phyloP scores from a whole-genome alignment of 2,329 filamentous ascomycete genomes.

The Epichloe uncinata region DNA sequence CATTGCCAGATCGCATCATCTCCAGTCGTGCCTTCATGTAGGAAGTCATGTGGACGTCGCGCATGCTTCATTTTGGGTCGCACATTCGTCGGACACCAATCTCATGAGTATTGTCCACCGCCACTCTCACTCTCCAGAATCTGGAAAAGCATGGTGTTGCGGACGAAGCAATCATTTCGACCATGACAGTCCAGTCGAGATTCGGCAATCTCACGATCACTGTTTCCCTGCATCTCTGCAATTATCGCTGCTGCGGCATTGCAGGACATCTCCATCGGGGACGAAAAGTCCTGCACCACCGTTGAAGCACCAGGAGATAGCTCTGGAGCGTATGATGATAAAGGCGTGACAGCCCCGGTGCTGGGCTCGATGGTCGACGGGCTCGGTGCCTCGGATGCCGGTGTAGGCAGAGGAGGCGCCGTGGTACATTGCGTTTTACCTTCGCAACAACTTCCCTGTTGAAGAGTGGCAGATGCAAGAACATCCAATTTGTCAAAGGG shows the following conservation, averaged over 20 bases:
- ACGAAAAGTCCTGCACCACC: slow-evolving; percentile 8
- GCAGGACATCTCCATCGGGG: slow-evolving; percentile 22
- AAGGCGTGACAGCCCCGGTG: slow-evolving; percentile 11
- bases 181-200: slow-evolving; percentile 17
- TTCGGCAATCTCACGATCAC: slow-evolving; percentile 14
- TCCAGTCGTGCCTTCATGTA: not conserved
- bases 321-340: slow-evolving; percentile 6
- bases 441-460: slow-evolving; percentile 14
- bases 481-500: slow-evolving; percentile 24
- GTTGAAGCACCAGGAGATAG: slow-evolving; percentile 7
- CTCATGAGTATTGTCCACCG: slow-evolving; percentile 3
- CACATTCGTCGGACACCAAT: not conserved
- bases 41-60: too few species aligned
- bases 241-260: slow-evolving; percentile 23
- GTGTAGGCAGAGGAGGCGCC: slow-evolving; percentile 8
- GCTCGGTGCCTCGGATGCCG: slow-evolving; percentile 12
- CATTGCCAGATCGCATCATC: too few species aligned
- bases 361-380: slow-evolving; percentile 10
- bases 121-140: slow-evolving; percentile 16
- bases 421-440: slow-evolving; percentile 11
- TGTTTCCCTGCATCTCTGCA: slow-evolving; percentile 24
- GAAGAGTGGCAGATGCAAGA: slow-evolving; percentile 23
- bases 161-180: slow-evolving; percentile 18
- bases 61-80: too few species aligned
- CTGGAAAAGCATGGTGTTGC: slow-evolving; percentile 21